phyloP scores from a whole-genome alignment of 2,329 filamentous ascomycete species.

The Cytospora paraplurivora region DNA sequence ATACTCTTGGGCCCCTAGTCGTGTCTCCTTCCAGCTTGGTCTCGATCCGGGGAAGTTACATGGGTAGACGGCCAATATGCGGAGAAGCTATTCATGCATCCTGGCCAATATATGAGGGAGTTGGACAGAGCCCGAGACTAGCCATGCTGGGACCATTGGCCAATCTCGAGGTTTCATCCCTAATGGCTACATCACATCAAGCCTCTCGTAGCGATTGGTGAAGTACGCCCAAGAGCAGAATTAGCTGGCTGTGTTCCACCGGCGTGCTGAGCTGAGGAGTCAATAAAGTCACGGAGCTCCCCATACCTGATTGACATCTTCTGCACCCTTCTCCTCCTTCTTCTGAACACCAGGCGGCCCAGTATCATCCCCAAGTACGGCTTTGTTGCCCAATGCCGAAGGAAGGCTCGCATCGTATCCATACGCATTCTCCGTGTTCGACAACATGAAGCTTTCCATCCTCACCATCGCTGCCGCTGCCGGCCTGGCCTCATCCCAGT shows the following conservation, averaged over 20 bases:
- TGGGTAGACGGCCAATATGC: slow-evolving; percentile 12
- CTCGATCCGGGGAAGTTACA: not conserved
- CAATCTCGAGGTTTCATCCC: slow-evolving; percentile 1
- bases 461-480: slow-evolving; percentile 1
- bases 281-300: slow-evolving; percentile 3
- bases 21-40: not conserved
- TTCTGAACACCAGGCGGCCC: not conserved
- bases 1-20: not conserved
- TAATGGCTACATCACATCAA: not conserved
- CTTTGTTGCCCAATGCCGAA: not conserved
- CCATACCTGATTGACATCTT: not conserved
- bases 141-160: slow-evolving; percentile 12
- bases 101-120: slow-evolving; percentile 1
- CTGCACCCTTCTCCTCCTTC: not conserved
- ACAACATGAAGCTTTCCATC: slow-evolving; percentile 16
- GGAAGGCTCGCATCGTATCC: not conserved
- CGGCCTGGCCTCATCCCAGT: slow-evolving; percentile 16
- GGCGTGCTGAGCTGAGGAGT: not conserved
- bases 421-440: too few species aligned
- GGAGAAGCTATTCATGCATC: slow-evolving; percentile 15
- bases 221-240: slow-evolving; percentile 10
- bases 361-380: not conserved
- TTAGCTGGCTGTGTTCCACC: not conserved
- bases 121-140: not conserved
- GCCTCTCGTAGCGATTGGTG: slow-evolving; percentile 13